Evolutionary conservation across 2,329 filamentous ascomycete species (phyloP), one percentile per base, ranked within the genome.

Genomic region (Colletotrichum trifolii): DNA sequence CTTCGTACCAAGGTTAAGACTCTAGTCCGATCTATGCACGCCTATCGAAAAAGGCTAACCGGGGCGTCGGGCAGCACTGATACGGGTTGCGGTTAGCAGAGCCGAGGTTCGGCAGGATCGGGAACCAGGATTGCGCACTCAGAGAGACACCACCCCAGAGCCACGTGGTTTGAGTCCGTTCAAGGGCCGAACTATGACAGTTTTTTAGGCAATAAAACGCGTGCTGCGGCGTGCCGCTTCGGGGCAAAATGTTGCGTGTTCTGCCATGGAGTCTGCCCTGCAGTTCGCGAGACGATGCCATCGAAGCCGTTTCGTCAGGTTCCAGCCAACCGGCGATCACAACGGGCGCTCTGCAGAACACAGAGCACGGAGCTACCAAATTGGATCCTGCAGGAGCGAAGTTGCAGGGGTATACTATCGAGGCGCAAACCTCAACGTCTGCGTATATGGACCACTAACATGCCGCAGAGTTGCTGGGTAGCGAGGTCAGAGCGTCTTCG

Each of bases 171-270:
- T 7, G 61, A 54, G 48, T 42, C 53, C 8, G 54, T 33, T 5
- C 52, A 54, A 35, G 66, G 66, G 3, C 62, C 62, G 0, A 82
- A 85, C 47, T 87, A 86, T 67, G 82, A 87, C 67, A 86, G 87
- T 64, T 74, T 86, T 2, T 75, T 80, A 0, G 84, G 84, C 0
- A 87, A 87, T 66, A 74, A 78, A n/a, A 83, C 76, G 0, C 74
- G 85, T 3, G 80, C 82, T 2, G 83, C 83, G 0, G 83, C 83
- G 0, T 84, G 87, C 70, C 87, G 84, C 67, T 87, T 88, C 67
- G 85, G 87, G 60, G 84, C 82, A 0, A 87, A 87, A 67, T 83
- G 80, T 47, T 87, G 84, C 0, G 78, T 87, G 1, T 70, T 85
- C 13, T 84, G 82, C 66, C 76, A 81, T 0, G 80, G 79, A 0